Percentiles rank a stretch among this genome's conserved stretches.
Evolutionary conservation across 148 eudicot genomes (phyloP).

Genomic region (Fagopyrum tataricum): DNA sequence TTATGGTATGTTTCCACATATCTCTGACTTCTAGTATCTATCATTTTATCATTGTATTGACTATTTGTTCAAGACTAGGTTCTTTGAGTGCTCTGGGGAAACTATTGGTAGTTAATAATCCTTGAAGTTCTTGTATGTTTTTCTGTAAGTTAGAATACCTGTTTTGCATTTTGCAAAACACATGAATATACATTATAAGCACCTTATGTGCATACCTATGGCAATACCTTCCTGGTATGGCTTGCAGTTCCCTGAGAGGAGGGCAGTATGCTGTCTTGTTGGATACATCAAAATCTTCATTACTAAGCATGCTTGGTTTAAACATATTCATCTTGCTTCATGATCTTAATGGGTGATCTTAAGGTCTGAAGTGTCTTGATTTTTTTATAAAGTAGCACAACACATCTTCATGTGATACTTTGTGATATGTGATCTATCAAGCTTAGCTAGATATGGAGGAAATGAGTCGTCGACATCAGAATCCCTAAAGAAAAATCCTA

Average conservation of each 20-base stretch:
- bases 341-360: not conserved
- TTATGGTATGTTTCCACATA: slow-evolving; percentile 40
- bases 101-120: not conserved
- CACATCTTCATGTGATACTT: not conserved
- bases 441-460: too few relatives aligned
- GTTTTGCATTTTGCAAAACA: too few relatives aligned
- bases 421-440: not conserved
- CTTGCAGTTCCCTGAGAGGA: not conserved
- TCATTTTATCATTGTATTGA: not conserved
- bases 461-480: too few relatives aligned
- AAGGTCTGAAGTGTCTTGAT: not conserved
- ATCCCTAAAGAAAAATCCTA: too few relatives aligned
- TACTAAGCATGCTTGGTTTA: not conserved
- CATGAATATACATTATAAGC: too few relatives aligned
- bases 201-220: not conserved
- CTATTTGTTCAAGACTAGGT: not conserved
- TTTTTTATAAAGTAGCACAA: not conserved
- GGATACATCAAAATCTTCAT: not conserved
- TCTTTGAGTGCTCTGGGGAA: not conserved
- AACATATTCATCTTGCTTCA: not conserved
- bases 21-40: not conserved
- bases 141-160: not conserved
- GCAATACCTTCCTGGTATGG: not conserved
- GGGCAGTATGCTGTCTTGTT: not conserved
- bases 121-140: not conserved